Conservation (phyloP, 768 basidiomycete genomes). For the Udeniomyces megalosporus region DNA sequence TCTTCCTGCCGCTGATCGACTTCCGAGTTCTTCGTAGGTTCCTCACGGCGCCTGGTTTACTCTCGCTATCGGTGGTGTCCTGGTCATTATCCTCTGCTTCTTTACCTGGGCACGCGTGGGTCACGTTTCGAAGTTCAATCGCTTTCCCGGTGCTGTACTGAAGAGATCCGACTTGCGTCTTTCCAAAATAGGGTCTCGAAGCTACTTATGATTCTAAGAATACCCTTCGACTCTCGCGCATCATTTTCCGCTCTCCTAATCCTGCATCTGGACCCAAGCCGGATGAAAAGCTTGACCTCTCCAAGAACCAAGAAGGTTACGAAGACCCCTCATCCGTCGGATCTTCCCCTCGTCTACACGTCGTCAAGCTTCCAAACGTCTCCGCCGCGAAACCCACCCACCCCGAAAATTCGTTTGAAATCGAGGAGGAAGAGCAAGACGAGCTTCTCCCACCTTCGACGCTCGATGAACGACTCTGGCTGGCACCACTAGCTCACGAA, state of each 20-base stretch:
- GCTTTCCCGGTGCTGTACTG: neutral
- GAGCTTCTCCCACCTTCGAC: neutral
- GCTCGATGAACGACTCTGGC: neutral
- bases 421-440: constrained; percentile 9
- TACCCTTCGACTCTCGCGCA: constrained; percentile 2
- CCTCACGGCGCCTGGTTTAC: constrained; percentile 55
- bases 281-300: too few relatives aligned
- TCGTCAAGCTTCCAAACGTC: too few relatives aligned
- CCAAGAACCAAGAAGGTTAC: too few relatives aligned
- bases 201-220: neutral
- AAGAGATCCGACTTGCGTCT: too few relatives aligned
- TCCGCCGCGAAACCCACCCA: neutral
- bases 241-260: constrained; percentile 15
- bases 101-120: constrained; percentile 45
- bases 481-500: neutral
- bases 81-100: constrained; percentile 41
- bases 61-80: constrained; percentile 39
- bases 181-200: neutral
- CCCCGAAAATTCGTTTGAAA: constrained; percentile 18
- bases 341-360: constrained; percentile 20
- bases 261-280: neutral
- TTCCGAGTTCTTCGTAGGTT: constrained; percentile 29
- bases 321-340: neutral
- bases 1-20: neutral
- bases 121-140: constrained; percentile 34